phyloP scores from a whole-genome alignment of 2,329 filamentous ascomycete genomes.

The Ceratocystis lukuohia region DNA sequence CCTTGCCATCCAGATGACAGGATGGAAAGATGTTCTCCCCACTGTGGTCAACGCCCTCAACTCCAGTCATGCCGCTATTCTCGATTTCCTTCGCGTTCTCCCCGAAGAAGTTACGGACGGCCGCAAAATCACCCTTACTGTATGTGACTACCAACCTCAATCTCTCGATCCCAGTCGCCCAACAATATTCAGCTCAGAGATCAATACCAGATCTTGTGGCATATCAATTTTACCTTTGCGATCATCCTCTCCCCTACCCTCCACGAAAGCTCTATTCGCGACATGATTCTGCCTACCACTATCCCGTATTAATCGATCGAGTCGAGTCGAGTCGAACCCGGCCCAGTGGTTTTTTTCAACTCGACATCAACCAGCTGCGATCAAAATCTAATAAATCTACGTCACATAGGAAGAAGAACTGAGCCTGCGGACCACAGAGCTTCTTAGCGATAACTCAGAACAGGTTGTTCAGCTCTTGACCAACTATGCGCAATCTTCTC shows the following conservation, averaged over 20 bases:
- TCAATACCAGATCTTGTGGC: constrained; percentile 11
- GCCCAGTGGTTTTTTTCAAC: background rate
- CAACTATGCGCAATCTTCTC: constrained; percentile 81
- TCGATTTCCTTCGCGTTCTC: constrained; percentile 92
- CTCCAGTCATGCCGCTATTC: constrained; percentile 68
- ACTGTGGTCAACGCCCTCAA: constrained; percentile 69
- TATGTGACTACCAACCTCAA: constrained; percentile 53
- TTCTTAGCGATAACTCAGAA: constrained; percentile 79
- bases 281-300: background rate
- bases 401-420: constrained; percentile 84
- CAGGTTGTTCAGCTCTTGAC: constrained; percentile 78
- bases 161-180: background rate
- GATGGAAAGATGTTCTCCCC: constrained; percentile 84
- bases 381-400: constrained; percentile 32
- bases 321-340: constrained; percentile 9
- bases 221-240: background rate
- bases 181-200: constrained; percentile 11
- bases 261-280: constrained; percentile 5
- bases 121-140: constrained; percentile 97
- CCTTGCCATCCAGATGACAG: constrained; percentile 87
- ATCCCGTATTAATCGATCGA: constrained; percentile 2
- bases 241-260: background rate
- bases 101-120: constrained; percentile 98
- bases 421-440: constrained; percentile 66
- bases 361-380: constrained; percentile 21